Conservation (phyloP, 495 filamentous ascomycete species). For the Delitschia confertaspora region DNA sequence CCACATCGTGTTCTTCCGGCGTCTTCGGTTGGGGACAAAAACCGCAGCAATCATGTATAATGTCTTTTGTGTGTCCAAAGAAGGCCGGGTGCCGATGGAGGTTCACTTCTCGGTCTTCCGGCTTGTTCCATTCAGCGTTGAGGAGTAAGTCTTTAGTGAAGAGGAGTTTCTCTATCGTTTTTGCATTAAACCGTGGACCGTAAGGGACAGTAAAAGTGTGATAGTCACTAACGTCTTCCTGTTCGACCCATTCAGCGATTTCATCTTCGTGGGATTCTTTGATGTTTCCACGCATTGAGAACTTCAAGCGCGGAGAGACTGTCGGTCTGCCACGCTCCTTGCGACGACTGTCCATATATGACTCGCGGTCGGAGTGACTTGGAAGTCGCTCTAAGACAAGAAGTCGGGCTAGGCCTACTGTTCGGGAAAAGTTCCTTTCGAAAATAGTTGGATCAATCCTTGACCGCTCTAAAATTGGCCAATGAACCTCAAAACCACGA, state of each 20-base stretch:
- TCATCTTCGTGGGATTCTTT: conserved; percentile 67
- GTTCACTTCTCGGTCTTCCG: conserved; percentile 57
- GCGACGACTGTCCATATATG: conserved; percentile 56
- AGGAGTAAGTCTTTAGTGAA: conserved; percentile 74
- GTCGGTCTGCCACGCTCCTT: conserved; percentile 57
- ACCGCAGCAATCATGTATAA: conserved; percentile 72
- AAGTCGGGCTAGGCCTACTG: conserved; percentile 66
- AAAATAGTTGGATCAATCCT: conserved; percentile 76
- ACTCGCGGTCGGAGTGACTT: conserved; percentile 52
- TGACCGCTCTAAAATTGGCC: conserved; percentile 59
- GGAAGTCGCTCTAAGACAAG: conserved; percentile 74
- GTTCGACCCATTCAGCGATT: conserved; percentile 68
- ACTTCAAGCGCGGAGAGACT: conserved; percentile 26
- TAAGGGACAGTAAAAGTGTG: conserved; percentile 57
- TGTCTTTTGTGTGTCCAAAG: conserved; percentile 56
- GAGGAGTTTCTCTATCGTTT: conserved; percentile 66
- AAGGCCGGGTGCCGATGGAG: conserved; percentile 73
- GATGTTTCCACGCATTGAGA: conserved; percentile 47
- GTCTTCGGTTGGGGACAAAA: conserved; percentile 60
- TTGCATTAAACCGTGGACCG: conserved; percentile 57
- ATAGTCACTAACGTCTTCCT: conserved; percentile 66
- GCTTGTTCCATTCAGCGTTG: conserved; percentile 78
- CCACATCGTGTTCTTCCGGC: conserved; percentile 57
- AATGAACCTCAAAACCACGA: conserved; percentile 74
- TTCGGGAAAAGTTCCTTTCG: conserved; percentile 64